Evolutionary conservation across 768 basidiomycete genomes (phyloP), one percentile per base, ranked within the genome.

Genomic region (Suillus spraguei): DNA sequence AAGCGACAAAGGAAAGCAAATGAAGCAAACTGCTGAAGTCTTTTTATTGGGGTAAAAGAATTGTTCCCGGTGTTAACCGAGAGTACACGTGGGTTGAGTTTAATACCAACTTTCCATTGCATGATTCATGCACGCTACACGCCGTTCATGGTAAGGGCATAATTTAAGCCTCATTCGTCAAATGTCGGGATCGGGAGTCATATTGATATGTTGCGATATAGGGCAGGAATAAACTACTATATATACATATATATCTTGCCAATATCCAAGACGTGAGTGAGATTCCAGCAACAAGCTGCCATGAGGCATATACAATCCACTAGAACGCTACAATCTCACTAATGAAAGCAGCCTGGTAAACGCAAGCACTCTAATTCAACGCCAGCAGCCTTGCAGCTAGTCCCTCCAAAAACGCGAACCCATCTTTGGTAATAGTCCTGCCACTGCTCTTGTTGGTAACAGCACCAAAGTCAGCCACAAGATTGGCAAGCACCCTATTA

Each of bases 371-470:
- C 49, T 59, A 67, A 41, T 60, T 61, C 63, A 77, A 49, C 9
- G 55, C 76, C 66, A 75, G 78, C 63, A 92, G 73, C 66, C 86
- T 78, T 50, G 77, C 81, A 3, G 86, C 82, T 52, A 91, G 70
- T 42, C 85, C 85, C 60, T 87, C 85, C 56, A 92, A 74, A 70
- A 92, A 91, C 11, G 81, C 81, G 68, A 91, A 83, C 42, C 89
- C 90, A 68, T 91, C 88, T 82, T 92, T 93, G 39, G 90, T 92
- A 60, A 93, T 80, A 58, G 87, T 91, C 66, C 88, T 81, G 47
- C 89, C 87, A 42, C 80, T 86, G 68, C 86, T 87, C 71, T 82
- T 82, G 72, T 90, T 86, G 38, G 88, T 91, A 60, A 89, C 84
- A 56, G 81, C 78, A 28, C 86, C 86, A 73, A 93, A 93, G 58